phyloP scores from a whole-genome alignment of 306 rosid genomes.

The Erythrophleum fordii region DNA sequence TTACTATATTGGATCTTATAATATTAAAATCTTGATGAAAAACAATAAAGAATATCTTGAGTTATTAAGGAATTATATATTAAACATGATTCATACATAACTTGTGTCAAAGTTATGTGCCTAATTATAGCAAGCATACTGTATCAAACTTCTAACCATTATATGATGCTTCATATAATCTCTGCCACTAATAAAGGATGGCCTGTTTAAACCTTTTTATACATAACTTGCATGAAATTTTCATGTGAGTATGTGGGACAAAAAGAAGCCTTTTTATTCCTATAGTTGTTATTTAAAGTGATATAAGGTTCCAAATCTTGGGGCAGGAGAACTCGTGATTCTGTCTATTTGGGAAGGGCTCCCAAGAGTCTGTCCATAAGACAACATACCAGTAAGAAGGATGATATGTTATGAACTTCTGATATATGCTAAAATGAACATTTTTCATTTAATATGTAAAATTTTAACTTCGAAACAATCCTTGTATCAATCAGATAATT shows the following conservation, averaged over 20 bases:
- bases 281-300: background rate
- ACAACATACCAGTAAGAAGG: slow-evolving; percentile 12
- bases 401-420: slow-evolving; percentile 8
- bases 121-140: slow-evolving; percentile 15
- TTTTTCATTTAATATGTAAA: background rate
- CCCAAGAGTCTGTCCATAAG: slow-evolving; percentile 5
- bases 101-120: background rate
- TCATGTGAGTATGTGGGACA: slow-evolving; percentile 22
- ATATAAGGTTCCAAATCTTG: background rate
- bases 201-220: slow-evolving; percentile 2
- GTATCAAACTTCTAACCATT: slow-evolving; percentile 6
- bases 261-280: background rate
- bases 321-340: background rate
- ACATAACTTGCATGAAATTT: slow-evolving; percentile 26
- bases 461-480: slow-evolving; percentile 24
- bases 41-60: slow-evolving; percentile 1
- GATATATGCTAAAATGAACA: slow-evolving; percentile 13
- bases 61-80: background rate
- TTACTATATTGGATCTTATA: slow-evolving; percentile 13
- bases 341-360: slow-evolving; percentile 22
- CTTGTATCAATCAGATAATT: slow-evolving; percentile 3
- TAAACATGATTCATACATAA: background rate
- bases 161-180: background rate
- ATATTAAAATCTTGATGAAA: slow-evolving; percentile 15
- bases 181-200: slow-evolving; percentile 7